Conservation (phyloP, 768 basidiomycete species). For the Termitomyces sp. region DNA sequence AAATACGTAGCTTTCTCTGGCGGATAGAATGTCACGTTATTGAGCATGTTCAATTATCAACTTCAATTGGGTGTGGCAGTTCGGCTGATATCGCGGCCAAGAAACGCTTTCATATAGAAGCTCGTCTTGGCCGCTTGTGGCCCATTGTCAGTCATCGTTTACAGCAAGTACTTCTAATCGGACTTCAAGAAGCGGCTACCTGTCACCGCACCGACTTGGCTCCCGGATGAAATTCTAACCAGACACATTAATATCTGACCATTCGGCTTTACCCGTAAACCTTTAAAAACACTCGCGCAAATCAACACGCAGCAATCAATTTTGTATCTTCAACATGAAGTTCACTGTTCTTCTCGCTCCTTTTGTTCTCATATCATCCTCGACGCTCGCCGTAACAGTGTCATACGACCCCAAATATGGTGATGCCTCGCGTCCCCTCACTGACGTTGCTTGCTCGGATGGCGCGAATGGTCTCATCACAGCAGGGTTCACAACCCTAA, state of each 20-base stretch:
- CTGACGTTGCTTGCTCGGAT: conserved; percentile 40
- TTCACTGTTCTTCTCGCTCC: conserved; percentile 6
- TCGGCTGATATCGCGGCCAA: not conserved
- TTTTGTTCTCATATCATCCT: conserved; percentile 9
- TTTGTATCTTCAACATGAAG: conserved; percentile 7
- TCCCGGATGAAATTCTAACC: not conserved
- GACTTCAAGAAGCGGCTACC: not conserved
- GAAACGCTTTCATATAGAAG: not conserved
- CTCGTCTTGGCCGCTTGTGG: not conserved
- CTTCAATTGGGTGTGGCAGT: not conserved
- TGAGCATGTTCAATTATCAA: not conserved
- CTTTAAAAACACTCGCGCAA: not conserved
- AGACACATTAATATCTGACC: not conserved
- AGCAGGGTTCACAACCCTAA: conserved; percentile 34
- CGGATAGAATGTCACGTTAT: not conserved
- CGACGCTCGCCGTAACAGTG: conserved; percentile 7
- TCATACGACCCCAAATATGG: conserved; percentile 41
- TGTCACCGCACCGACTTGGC: not conserved
- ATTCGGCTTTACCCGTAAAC: not conserved
- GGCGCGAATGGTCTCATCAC: conserved; percentile 38
- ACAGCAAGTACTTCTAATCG: not conserved
- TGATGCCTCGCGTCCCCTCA: conserved; percentile 22
- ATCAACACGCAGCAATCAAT: not conserved
- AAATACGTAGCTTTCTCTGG: not conserved
- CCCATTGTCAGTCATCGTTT: not conserved